Conservation (phyloP, 257 asterid species). For the Lycium ferocissimum region DNA sequence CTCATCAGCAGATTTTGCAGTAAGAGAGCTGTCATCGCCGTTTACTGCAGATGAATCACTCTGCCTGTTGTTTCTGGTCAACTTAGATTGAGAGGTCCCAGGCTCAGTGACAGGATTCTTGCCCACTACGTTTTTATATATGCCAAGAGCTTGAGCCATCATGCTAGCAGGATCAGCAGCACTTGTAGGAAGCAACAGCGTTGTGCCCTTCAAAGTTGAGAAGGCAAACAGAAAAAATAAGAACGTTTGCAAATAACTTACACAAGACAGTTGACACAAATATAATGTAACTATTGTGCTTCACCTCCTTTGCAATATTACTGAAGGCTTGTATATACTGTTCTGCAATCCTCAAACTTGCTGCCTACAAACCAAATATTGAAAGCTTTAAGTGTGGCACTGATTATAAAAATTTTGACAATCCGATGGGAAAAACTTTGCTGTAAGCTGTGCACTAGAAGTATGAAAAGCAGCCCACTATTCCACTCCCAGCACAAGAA, state of each 20-base stretch:
- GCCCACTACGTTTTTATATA: constrained; percentile 65
- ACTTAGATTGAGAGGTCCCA: constrained; percentile 34
- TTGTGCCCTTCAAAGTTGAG: constrained; percentile 62
- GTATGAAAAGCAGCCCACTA: not conserved
- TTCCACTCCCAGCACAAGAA: constrained; percentile 10
- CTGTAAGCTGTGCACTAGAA: not conserved
- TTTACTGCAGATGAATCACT: constrained; percentile 32
- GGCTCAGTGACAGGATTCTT: constrained; percentile 37
- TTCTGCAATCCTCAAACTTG: constrained; percentile 89
- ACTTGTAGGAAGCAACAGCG: constrained; percentile 77
- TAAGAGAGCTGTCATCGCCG: constrained; percentile 34
- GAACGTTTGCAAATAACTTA: not conserved
- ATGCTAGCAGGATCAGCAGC: constrained; percentile 73
- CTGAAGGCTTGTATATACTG: constrained; percentile 86
- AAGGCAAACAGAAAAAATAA: not conserved
- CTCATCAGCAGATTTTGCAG: constrained; percentile 25
- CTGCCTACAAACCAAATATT: constrained; percentile 65
- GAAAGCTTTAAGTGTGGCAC: not conserved
- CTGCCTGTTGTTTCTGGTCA: constrained; percentile 29
- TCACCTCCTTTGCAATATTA: constrained; percentile 85
- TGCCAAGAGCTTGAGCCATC: constrained; percentile 68
- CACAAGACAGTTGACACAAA: not conserved
- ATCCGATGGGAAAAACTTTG: constrained; percentile 13
- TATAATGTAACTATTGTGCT: not conserved
- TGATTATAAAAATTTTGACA: not conserved